phyloP scores from a whole-genome alignment of 2,329 filamentous ascomycete genomes.

The Cryphonectria naterciae region DNA sequence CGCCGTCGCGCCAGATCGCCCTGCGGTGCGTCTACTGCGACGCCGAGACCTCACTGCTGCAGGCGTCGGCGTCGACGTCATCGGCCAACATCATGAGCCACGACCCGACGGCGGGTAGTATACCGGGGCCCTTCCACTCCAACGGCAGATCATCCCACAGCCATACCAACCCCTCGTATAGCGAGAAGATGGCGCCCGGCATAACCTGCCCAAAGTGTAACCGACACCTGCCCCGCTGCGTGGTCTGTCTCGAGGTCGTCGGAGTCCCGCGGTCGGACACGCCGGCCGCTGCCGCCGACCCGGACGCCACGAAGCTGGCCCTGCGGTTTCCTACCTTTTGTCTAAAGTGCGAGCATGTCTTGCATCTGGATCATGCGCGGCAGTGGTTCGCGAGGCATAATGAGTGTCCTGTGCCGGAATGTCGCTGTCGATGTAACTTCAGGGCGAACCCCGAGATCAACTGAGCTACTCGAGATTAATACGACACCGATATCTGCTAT shows the following conservation, averaged over 20 bases:
- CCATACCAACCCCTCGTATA: conserved; percentile 57
- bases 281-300: conserved; percentile 55
- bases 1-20: conserved; percentile 70
- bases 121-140: conserved; percentile 30
- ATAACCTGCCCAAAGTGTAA: conserved; percentile 70
- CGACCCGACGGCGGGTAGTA: conserved; percentile 16
- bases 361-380: conserved; percentile 69
- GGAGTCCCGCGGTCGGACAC: conserved; percentile 65
- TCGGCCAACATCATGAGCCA: conserved; percentile 20
- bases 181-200: conserved; percentile 60
- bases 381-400: conserved; percentile 68
- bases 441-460: conserved; percentile 62
- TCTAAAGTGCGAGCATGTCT: conserved; percentile 68
- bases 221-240: conserved; percentile 68
- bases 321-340: conserved; percentile 71
- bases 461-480: conserved; percentile 33
- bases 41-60: conserved; percentile 50
- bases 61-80: conserved; percentile 32
- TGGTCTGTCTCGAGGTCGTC: conserved; percentile 69
- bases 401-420: conserved; percentile 72
- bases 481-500: background rate
- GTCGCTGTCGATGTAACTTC: conserved; percentile 67
- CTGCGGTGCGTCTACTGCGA: conserved; percentile 80
- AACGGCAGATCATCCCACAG: conserved; percentile 35
- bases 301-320: conserved; percentile 47